Percentiles rank a stretch among this genome's conserved stretches.
Evolutionary conservation across 2,329 filamentous ascomycete genomes (phyloP).

Genomic region (Botrytis medusae): DNA sequence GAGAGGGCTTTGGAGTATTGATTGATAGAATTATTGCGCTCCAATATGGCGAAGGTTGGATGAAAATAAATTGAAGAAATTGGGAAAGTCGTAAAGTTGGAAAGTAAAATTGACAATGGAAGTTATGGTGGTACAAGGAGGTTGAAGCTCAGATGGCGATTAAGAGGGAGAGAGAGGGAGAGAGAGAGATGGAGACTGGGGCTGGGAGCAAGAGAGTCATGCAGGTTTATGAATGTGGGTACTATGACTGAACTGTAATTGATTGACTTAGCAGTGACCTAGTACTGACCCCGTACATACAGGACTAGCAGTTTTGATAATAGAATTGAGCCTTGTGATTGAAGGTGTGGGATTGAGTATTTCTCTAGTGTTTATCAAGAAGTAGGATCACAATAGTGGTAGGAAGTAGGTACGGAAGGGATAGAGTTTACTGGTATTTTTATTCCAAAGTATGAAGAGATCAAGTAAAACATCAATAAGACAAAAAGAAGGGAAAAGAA

Average conservation of each 20-base stretch:
- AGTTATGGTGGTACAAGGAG: slow-evolving; percentile 9
- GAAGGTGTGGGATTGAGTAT: not conserved
- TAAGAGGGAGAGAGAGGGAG: not conserved
- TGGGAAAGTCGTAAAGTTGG: not conserved
- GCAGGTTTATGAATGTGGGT: not conserved
- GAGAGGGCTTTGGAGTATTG: not conserved
- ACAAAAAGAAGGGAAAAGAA: too few species aligned
- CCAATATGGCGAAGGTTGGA: not conserved
- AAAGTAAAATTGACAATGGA: not conserved
- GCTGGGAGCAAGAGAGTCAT: slow-evolving; percentile 7
- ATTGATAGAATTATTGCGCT: not conserved
- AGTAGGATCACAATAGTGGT: not conserved
- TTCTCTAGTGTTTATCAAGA: not conserved
- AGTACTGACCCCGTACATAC: not conserved
- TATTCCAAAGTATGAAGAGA: too few species aligned
- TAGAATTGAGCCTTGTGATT: slow-evolving; percentile 9
- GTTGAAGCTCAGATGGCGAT: slow-evolving; percentile 15
- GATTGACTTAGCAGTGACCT: not conserved
- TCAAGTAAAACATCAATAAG: too few species aligned
- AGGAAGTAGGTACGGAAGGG: not conserved
- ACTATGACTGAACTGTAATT: not conserved
- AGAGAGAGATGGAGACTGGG: not conserved
- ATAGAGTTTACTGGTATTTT: too few species aligned
- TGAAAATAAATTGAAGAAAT: not conserved
- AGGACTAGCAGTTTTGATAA: not conserved